phyloP scores from a whole-genome alignment of 345 rosid species.

The Eucalyptus sideroxylon region DNA sequence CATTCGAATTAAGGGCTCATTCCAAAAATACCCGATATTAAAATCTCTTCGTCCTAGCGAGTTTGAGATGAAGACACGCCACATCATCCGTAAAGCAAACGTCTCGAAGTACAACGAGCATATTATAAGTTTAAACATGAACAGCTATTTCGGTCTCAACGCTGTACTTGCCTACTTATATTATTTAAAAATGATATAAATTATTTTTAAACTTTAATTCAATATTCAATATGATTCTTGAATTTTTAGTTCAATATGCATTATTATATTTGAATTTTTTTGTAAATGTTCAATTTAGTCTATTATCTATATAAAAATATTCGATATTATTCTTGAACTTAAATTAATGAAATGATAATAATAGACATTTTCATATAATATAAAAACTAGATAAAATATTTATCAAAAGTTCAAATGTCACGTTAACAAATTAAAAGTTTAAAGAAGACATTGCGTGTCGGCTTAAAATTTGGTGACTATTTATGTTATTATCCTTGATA shows the following conservation, averaged over 20 bases:
- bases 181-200: not conserved
- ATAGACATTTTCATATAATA: fast-evolving
- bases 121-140: not conserved
- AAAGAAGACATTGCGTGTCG: fast-evolving
- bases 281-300: fast-evolving
- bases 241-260: fast-evolving
- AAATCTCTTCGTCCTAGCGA: not conserved
- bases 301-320: too few relatives aligned
- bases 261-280: not conserved
- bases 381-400: fast-evolving
- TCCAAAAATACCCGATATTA: not conserved
- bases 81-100: not conserved
- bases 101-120: not conserved
- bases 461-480: too few relatives aligned
- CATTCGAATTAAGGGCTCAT: not conserved
- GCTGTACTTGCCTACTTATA: not conserved
- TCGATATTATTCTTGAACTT: fast-evolving
- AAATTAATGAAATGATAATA: not conserved
- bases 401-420: fast-evolving
- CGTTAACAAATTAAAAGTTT: fast-evolving
- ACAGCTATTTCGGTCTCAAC: not conserved
- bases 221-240: fast-evolving
- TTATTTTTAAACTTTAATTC: fast-evolving
- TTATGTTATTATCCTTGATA: too few relatives aligned
- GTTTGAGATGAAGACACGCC: not conserved